These are phyloP conservation scores for Fusarium nurragi DNA, from an alignment of 2,329 filamentous ascomycete species.

Conservation along the genomic window DNA sequence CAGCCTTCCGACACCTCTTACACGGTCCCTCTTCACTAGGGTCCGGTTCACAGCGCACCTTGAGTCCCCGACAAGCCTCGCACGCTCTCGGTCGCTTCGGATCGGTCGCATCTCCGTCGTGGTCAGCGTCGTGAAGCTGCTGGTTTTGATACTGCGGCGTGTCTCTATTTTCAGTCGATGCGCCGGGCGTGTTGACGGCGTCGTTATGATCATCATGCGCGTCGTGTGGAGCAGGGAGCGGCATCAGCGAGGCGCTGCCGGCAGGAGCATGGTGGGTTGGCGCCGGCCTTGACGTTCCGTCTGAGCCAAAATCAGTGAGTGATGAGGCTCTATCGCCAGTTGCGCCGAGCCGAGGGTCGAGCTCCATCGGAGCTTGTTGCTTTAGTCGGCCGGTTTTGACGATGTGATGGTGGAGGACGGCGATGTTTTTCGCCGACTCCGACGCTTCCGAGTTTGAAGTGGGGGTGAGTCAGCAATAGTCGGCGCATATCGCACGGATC, in stretches of 20 bases:
- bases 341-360: constrained; percentile 47
- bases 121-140: constrained; percentile 33
- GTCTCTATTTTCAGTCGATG: constrained; percentile 35
- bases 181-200: constrained; percentile 36
- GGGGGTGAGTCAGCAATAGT: constrained; percentile 33
- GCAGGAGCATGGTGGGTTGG: constrained; percentile 28
- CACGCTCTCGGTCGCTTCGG: constrained; percentile 76
- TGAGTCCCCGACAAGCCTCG: constrained; percentile 78
- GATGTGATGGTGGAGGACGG: constrained; percentile 40
- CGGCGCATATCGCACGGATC: constrained; percentile 20
- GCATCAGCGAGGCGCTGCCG: constrained; percentile 11
- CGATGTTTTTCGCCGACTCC: constrained; percentile 47
- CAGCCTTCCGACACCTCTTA: constrained; percentile 81
- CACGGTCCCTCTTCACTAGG: constrained; percentile 71
- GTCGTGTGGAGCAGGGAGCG: constrained; percentile 24
- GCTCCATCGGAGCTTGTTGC: constrained; percentile 45
- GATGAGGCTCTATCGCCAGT: constrained; percentile 39
- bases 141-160: constrained; percentile 20
- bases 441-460: constrained; percentile 30
- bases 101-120: constrained; percentile 52
- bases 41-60: constrained; percentile 87
- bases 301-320: constrained; percentile 17
- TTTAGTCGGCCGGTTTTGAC: constrained; percentile 28
- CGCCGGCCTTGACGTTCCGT: constrained; percentile 28
- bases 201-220: constrained; percentile 20